Base-by-base conservation (phyloP, 2,329 filamentous ascomycete genomes). In the Cladosporium sphaerospermum region DNA sequence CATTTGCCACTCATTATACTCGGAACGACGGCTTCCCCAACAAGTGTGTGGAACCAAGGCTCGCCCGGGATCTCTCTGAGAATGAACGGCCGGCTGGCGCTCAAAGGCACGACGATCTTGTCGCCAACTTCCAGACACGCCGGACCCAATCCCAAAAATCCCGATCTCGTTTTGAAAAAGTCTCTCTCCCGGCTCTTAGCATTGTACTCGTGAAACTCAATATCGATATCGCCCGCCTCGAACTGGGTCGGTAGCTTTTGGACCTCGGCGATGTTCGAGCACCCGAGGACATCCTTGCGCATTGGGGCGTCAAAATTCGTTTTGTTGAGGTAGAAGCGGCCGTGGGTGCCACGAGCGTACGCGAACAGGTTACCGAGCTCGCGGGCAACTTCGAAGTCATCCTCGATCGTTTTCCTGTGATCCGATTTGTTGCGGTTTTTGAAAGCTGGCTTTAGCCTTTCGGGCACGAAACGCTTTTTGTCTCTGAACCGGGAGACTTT, bases 141-240 rank as follows among this genome's bases (percentile, higher is more conserved):
- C n/a, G 59, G 54, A 14, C 57, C 58, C 10, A 61, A 33, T 6
- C 57, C 56, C 18, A 62, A 47, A 39, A 62, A 59, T 10, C 58
- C 57, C n/a, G 51, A 36, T 31, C 40, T 42, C 10, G 61, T 62
- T 32, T 48, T 55, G 49, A 61, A 62, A 28, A 62, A 57, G 53
- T 62, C 61, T 23, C 56, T 52, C 19, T 56, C 45, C 13, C 56
- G 49, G 33, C 14, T 28, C 41, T 59, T 57, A 5, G 41, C n/a
- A n/a, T 42, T 45, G 39, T 54, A 55, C 16, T 54, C 48, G 19
- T 56, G 51, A 28, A 56, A 40, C 19, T 57, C 52, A 4, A 57
- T 28, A 19, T 47, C 45, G 7, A 43, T 43, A 9, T 45, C 54
- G 23, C 56, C 48, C 7, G 55, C 31, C 9, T 54, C 45, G 43